Conservation (phyloP, 345 rosid genomes). For the Ricinus communis region DNA sequence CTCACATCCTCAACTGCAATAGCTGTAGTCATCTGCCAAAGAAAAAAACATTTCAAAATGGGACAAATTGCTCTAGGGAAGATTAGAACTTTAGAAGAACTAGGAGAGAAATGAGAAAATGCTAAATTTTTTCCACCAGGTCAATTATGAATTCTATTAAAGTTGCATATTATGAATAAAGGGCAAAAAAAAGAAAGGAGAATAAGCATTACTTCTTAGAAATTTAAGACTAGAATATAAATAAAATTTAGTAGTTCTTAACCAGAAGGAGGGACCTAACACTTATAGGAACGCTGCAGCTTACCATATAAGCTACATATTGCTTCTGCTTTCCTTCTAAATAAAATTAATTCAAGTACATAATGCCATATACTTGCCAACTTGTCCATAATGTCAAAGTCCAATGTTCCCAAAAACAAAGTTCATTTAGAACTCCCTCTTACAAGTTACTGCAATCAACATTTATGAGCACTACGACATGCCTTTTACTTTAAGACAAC, state of each 20-base stretch:
- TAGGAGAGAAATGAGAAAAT: not conserved
- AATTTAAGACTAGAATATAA: not conserved
- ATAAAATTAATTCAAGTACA: not conserved
- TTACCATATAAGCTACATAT: not conserved
- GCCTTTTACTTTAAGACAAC: not conserved
- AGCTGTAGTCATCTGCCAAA: conserved; percentile 87
- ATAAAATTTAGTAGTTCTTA: not conserved
- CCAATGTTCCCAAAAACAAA: not conserved
- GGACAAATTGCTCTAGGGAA: conserved; percentile 3
- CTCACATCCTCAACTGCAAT: conserved; percentile 96
- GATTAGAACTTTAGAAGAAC: not conserved
- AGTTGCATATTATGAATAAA: not conserved
- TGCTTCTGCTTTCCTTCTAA: not conserved
- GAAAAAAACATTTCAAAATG: conserved; percentile 13
- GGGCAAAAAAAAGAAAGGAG: not conserved
- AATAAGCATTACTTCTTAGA: not conserved
- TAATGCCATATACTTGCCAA: too few relatives aligned
- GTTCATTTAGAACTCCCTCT: not conserved
- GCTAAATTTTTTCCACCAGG: conserved; percentile 8
- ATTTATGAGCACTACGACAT: not conserved
- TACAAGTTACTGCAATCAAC: not conserved
- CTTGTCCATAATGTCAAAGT: too few relatives aligned
- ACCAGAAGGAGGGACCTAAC: not conserved
- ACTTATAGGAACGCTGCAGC: not conserved
- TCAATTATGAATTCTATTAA: not conserved